These are phyloP conservation scores for Phytophthora pisi DNA, from an alignment of 352 stramenopile species.

Conservation along the genomic window DNA sequence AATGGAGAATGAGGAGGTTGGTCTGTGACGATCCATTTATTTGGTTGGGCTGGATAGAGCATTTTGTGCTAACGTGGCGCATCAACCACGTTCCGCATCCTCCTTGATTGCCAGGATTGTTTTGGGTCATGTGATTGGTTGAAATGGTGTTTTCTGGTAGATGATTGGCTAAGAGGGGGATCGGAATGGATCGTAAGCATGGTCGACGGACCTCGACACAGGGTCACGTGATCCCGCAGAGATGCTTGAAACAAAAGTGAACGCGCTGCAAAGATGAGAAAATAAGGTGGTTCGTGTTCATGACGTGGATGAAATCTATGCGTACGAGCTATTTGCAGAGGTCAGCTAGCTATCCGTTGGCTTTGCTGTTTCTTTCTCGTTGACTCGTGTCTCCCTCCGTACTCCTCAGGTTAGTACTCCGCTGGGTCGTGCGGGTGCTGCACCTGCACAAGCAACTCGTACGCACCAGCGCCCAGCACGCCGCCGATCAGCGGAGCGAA, in stretches of 20 bases:
- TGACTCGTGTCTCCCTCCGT: slow-evolving; percentile 3
- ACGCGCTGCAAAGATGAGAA: neutral
- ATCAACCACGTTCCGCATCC: neutral
- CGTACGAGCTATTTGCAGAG: slow-evolving; percentile 24
- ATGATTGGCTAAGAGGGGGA: neutral
- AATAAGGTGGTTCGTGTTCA: slow-evolving; percentile 11
- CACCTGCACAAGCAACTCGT: slow-evolving; percentile 58
- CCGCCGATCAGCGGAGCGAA: slow-evolving; percentile 53
- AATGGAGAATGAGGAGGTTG: slow-evolving; percentile 9
- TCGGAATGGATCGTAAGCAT: no score
- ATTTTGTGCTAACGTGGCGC: slow-evolving; percentile 1
- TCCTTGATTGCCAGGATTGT: slow-evolving; percentile 6
- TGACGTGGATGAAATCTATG: slow-evolving; percentile 18
- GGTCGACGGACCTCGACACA: neutral
- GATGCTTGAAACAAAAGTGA: neutral
- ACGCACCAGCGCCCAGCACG: slow-evolving; percentile 46
- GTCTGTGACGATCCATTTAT: neutral
- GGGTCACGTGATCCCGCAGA: neutral
- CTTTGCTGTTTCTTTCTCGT: slow-evolving; percentile 10
- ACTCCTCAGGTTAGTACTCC: slow-evolving; percentile 11
- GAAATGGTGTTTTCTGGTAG: neutral
- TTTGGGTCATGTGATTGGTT: neutral
- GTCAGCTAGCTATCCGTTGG: slow-evolving; percentile 7
- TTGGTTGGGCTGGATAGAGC: neutral
- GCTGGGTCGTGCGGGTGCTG: slow-evolving; percentile 46